Evolutionary conservation across 2,329 filamentous ascomycete genomes (phyloP).

Genomic region (Verticillium zaregamsianum): DNA sequence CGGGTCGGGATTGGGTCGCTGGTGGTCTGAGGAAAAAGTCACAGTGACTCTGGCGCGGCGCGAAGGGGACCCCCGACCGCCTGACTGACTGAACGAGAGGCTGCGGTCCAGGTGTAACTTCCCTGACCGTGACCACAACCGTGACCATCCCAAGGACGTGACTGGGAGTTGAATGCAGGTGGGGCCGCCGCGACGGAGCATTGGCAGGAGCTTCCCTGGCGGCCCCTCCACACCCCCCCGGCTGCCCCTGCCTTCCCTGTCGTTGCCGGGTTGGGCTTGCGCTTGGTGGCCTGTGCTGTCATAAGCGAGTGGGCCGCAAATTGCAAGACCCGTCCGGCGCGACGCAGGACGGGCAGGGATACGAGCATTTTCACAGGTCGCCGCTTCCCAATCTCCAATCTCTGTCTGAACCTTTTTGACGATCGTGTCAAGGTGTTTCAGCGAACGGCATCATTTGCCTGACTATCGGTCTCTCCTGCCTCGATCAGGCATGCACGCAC

Average conservation of each 20-base stretch:
- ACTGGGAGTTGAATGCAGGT: conserved; percentile 1
- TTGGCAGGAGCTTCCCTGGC: conserved; percentile 10
- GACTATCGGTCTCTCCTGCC: background rate
- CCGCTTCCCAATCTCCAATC: background rate
- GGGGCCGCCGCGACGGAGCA: background rate
- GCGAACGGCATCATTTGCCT: background rate
- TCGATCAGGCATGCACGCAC: background rate
- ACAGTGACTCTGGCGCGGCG: background rate
- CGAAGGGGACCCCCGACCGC: background rate
- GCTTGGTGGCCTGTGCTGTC: conserved; percentile 8
- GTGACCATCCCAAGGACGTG: background rate
- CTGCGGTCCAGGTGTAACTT: conserved; percentile 1
- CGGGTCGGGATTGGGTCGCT: background rate
- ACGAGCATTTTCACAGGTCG: conserved; percentile 1
- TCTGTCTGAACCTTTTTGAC: background rate
- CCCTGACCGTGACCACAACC: background rate
- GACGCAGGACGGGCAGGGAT: conserved; percentile 2
- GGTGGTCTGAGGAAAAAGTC: background rate
- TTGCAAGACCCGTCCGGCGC: conserved; percentile 9
- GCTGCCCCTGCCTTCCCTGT: background rate
- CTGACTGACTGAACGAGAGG: background rate
- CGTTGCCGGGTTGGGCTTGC: conserved; percentile 6
- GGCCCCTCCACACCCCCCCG: background rate
- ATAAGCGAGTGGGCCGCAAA: conserved; percentile 21
- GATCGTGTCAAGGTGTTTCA: background rate